Evolutionary conservation across 164 flowering plant species (phyloP).

Genomic region (Umbilicus rupestris): DNA sequence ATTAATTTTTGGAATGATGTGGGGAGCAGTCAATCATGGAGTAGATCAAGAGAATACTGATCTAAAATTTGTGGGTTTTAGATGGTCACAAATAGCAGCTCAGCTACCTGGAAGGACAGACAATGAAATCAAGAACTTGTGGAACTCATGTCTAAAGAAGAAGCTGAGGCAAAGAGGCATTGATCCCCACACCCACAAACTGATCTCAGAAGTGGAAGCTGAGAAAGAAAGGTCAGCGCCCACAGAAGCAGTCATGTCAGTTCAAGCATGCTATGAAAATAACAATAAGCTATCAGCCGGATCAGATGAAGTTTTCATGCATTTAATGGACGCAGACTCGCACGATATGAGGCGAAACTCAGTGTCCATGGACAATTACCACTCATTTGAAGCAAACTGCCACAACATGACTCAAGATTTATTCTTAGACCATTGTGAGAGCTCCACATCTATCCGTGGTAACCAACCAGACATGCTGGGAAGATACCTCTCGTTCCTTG

Average conservation of each 20-base stretch:
- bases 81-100: constrained; percentile 96
- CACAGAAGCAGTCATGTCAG: constrained; percentile 20
- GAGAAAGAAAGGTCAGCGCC: too few species aligned
- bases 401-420: constrained; percentile 28
- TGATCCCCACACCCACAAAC: constrained; percentile 44
- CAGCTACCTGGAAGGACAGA: constrained; percentile 92
- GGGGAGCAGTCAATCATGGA: too few species aligned
- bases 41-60: too few species aligned
- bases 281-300: constrained; percentile 19
- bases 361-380: constrained; percentile 12
- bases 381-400: constrained; percentile 17
- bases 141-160: constrained; percentile 83
- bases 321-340: not conserved
- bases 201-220: too few species aligned
- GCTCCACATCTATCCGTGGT: constrained; percentile 25
- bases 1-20: too few species aligned
- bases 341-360: not conserved
- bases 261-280: constrained; percentile 11
- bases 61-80: too few species aligned
- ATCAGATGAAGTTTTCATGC: constrained; percentile 9
- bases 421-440: constrained; percentile 45
- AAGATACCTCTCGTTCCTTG: not conserved
- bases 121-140: constrained; percentile 83
- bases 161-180: constrained; percentile 34
- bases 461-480: not conserved